A percentile compares a stretch with the other conserved stretches of the same genome.
Conservation (phyloP, 2,329 filamentous ascomycete genomes). For the Pseudogymnoascus sp. region DNA sequence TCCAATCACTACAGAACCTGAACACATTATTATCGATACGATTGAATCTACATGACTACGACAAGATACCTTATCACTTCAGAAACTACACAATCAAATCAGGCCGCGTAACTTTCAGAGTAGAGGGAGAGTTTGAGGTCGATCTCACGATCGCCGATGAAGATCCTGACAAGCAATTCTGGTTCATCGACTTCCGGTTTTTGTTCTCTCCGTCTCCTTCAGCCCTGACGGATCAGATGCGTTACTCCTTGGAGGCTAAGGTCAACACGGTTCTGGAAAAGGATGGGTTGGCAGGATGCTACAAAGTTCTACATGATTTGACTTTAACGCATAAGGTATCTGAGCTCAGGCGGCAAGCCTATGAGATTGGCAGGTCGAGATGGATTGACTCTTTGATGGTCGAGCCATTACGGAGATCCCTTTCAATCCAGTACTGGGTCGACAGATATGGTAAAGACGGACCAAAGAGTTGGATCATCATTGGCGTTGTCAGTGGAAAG, state of each 20-base stretch:
- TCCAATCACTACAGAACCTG: constrained; percentile 68
- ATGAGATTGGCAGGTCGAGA: constrained; percentile 55
- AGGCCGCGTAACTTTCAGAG: constrained; percentile 82
- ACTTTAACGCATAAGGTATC: constrained; percentile 85
- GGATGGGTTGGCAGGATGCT: constrained; percentile 71
- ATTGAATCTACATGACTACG: constrained; percentile 74
- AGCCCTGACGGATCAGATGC: constrained; percentile 53
- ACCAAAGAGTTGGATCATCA: constrained; percentile 81
- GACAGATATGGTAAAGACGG: constrained; percentile 47
- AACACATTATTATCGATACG: constrained; percentile 77
- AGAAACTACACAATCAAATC: constrained; percentile 68
- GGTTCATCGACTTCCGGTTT: constrained; percentile 88
- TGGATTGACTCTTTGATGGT: constrained; percentile 75
- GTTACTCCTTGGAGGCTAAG: constrained; percentile 57
- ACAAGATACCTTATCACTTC: constrained; percentile 67
- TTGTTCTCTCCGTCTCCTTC: constrained; percentile 63
- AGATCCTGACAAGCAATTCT: constrained; percentile 74
- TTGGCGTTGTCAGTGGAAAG: constrained; percentile 67
- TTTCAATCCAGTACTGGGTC: constrained; percentile 89
- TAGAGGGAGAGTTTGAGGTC: constrained; percentile 80
- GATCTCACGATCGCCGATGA: constrained; percentile 88
- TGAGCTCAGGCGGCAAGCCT: constrained; percentile 69
- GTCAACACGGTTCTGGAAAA: constrained; percentile 63
- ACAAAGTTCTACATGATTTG: constrained; percentile 78
- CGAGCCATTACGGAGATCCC: constrained; percentile 69